Percentiles rank a stretch among this genome's conserved stretches.
These are phyloP conservation scores for Ramaria sp. DNA, from an alignment of 768 basidiomycete genomes.

Conservation along the genomic window DNA sequence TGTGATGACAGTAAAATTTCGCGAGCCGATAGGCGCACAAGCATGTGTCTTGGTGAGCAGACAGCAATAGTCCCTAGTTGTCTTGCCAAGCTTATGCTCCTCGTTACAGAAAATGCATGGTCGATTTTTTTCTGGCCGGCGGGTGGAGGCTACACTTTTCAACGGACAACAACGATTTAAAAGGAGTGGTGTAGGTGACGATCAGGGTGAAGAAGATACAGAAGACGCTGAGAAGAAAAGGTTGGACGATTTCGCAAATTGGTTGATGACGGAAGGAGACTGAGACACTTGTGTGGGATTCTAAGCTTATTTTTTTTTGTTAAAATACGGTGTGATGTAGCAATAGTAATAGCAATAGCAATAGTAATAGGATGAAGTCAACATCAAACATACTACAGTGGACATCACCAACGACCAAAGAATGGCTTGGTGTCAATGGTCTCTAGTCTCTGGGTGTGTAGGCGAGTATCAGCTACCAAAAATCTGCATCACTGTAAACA, in stretches of 20 bases:
- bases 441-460: conserved; percentile 51
- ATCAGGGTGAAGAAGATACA: conserved; percentile 40
- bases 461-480: not conserved
- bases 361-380: not conserved
- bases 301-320: not conserved
- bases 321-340: not conserved
- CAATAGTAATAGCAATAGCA: not conserved
- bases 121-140: conserved; percentile 78
- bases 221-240: conserved; percentile 69
- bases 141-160: conserved; percentile 73
- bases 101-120: conserved; percentile 80
- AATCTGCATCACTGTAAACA: conserved; percentile 11
- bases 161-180: conserved; percentile 74
- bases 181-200: conserved; percentile 62
- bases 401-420: conserved; percentile 57
- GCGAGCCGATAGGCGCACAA: conserved; percentile 83
- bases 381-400: not conserved
- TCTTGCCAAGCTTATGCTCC: not conserved
- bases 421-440: conserved; percentile 58
- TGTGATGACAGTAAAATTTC: conserved; percentile 94
- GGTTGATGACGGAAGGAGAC: conserved; percentile 78
- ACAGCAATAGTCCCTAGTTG: not conserved
- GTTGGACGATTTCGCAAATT: conserved; percentile 78
- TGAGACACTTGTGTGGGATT: conserved; percentile 16
- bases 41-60: conserved; percentile 75